Conservation (phyloP, 805 yeast genomes). For the Torulaspora quercuum region DNA sequence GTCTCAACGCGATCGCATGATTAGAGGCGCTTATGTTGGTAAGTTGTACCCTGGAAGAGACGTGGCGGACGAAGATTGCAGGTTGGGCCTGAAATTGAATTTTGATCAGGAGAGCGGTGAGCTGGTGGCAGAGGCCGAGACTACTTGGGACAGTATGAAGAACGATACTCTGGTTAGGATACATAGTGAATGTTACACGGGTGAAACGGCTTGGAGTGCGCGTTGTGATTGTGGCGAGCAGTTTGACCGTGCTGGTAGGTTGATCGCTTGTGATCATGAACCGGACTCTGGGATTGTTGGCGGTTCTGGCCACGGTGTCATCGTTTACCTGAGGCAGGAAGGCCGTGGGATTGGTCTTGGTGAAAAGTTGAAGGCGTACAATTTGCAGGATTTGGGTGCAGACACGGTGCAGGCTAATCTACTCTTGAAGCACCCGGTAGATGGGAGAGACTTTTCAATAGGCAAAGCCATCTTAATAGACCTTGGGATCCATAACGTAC, state of each 20-base stretch:
- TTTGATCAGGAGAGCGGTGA: slow-evolving; percentile 43
- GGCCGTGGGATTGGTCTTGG: slow-evolving; percentile 99
- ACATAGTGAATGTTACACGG: slow-evolving; percentile 97
- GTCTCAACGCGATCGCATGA: slow-evolving; percentile 90
- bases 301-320: slow-evolving; percentile 80
- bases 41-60: slow-evolving; percentile 81
- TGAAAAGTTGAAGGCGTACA: slow-evolving; percentile 94
- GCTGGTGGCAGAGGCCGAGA: slow-evolving; percentile 19
- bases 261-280: slow-evolving; percentile 51
- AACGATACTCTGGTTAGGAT: slow-evolving; percentile 67
- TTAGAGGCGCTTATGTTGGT: slow-evolving; percentile 97
- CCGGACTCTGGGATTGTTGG: slow-evolving; percentile 42
- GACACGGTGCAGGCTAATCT: slow-evolving; percentile 97
- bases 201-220: slow-evolving; percentile 99
- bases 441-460: slow-evolving; percentile 87
- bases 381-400: slow-evolving; percentile 95
- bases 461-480: slow-evolving; percentile 92
- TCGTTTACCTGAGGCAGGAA: slow-evolving; percentile 93
- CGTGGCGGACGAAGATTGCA: slow-evolving; percentile 60
- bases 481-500: slow-evolving; percentile 66
- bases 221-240: slow-evolving; percentile 99
- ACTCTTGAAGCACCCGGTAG: slow-evolving; percentile 93
- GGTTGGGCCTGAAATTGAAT: slow-evolving; percentile 37
- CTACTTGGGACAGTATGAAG: slow-evolving; percentile 32
- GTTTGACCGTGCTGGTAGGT: slow-evolving; percentile 93